phyloP scores from a whole-genome alignment of 1,139 yeast species.

The Candida sp. region DNA sequence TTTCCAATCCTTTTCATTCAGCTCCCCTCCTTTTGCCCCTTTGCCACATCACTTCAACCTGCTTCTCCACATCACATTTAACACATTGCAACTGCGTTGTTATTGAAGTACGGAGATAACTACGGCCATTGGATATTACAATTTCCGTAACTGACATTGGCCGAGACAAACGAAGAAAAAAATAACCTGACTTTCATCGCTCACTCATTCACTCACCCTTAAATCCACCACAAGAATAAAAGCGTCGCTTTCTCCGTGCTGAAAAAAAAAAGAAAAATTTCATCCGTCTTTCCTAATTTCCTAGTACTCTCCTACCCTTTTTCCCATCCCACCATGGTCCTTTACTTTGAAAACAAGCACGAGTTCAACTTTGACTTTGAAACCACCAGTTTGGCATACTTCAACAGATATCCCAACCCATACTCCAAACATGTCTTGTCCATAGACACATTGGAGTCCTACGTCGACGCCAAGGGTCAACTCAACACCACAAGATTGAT shows the following conservation, averaged over 20 bases:
- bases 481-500: slow-evolving; percentile 77
- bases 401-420: slow-evolving; percentile 91
- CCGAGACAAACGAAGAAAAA: not conserved
- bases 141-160: slow-evolving; percentile 2
- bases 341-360: slow-evolving; percentile 61
- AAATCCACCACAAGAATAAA: not conserved
- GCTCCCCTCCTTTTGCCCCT: too few species aligned
- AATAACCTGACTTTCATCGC: not conserved
- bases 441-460: slow-evolving; percentile 72
- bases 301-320: not conserved
- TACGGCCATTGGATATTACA: not conserved
- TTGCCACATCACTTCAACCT: too few species aligned
- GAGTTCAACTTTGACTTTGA: slow-evolving; percentile 66
- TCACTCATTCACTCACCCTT: not conserved
- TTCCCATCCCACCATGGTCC: slow-evolving; percentile 53
- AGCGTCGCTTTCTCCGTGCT: not conserved
- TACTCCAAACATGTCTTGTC: slow-evolving; percentile 88
- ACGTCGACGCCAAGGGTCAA: slow-evolving; percentile 64
- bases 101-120: not conserved
- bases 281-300: not conserved
- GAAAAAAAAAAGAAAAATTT: slow-evolving; percentile 1
- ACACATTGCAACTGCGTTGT: not conserved
- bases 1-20: too few species aligned
- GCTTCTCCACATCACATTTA: too few species aligned
- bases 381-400: slow-evolving; percentile 79